Evolutionary conservation across 495 filamentous ascomycete species (phyloP).

Genomic region (Penicillium antarcticum): DNA sequence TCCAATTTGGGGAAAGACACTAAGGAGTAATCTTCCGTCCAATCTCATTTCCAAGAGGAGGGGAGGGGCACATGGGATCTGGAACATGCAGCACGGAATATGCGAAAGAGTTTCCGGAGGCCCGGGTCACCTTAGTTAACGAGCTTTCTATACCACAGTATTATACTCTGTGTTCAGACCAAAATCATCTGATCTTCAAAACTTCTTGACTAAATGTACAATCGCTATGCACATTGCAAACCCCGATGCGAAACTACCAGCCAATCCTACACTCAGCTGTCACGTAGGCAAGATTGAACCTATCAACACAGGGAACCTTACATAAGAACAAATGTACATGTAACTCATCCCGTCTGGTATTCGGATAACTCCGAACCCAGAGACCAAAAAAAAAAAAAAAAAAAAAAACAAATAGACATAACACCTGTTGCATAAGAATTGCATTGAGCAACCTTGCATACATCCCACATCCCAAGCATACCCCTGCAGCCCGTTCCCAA

Average conservation of each 20-base stretch:
- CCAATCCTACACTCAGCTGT: too few relatives aligned
- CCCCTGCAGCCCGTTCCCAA: slow-evolving; percentile 8
- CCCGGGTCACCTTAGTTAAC: background rate
- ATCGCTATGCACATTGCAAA: too few relatives aligned
- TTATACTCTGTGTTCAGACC: background rate
- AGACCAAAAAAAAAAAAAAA: too few relatives aligned
- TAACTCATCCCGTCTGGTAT: too few relatives aligned
- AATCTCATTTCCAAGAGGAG: background rate
- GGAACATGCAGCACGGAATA: slow-evolving; percentile 8
- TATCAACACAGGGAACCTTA: too few relatives aligned
- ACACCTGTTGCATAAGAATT: background rate
- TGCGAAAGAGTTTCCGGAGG: slow-evolving; percentile 8
- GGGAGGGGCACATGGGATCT: slow-evolving; percentile 7
- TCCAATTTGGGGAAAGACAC: background rate
- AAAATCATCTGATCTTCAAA: background rate
- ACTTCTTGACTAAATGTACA: too few relatives aligned
- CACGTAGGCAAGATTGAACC: too few relatives aligned
- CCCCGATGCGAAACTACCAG: too few relatives aligned
- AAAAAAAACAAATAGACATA: background rate
- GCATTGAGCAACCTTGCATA: background rate
- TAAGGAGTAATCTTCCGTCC: background rate
- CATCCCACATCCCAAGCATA: slow-evolving; percentile 1
- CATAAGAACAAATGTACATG: too few relatives aligned
- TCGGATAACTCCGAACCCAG: too few relatives aligned
- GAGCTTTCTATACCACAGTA: background rate